Percentiles rank a stretch among this genome's conserved stretches.
Evolutionary conservation across 2,329 filamentous ascomycete species (phyloP).

Genomic region (Pestalotiopsis sp.): DNA sequence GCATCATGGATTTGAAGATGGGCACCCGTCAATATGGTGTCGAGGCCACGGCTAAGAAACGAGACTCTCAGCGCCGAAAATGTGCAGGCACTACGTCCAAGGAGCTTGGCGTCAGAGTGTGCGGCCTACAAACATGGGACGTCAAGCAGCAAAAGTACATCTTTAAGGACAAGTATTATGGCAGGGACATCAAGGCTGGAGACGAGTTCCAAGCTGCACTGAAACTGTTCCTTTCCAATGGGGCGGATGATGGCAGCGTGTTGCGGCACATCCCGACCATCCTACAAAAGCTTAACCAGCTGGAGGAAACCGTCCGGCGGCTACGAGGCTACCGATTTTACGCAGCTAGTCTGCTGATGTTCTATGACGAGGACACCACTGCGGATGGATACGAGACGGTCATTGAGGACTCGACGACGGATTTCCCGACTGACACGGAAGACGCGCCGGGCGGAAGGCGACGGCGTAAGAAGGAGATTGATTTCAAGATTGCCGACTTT

Average conservation of each 20-base stretch:
- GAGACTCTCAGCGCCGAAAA: conserved; percentile 88
- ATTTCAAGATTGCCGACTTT: conserved; percentile 98
- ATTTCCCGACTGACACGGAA: conserved; percentile 60
- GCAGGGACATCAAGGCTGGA: conserved; percentile 83
- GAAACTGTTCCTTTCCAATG: conserved; percentile 88
- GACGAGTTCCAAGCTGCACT: conserved; percentile 86
- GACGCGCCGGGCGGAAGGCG: conserved; percentile 40
- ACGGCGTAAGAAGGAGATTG: conserved; percentile 64
- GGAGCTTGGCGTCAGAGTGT: conserved; percentile 89
- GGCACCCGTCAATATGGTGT: conserved; percentile 96
- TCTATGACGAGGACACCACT: conserved; percentile 84
- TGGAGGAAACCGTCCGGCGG: conserved; percentile 81
- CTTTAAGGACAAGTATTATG: conserved; percentile 99
- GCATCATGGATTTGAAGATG: conserved; percentile 98
- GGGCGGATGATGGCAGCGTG: conserved; percentile 77
- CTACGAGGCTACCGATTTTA: conserved; percentile 92
- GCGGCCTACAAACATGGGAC: conserved; percentile 96
- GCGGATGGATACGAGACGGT: conserved; percentile 53
- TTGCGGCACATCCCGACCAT: conserved; percentile 86
- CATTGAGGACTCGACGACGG: conserved; percentile 59
- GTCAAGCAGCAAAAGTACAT: conserved; percentile 78
- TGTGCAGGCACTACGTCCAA: conserved; percentile 90
- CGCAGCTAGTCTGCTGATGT: conserved; percentile 89
- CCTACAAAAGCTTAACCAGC: conserved; percentile 76
- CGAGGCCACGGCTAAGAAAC: conserved; percentile 89